These are phyloP conservation scores for Leccinellum rugosiceps DNA, from an alignment of 768 basidiomycete species.

Conservation along the genomic window DNA sequence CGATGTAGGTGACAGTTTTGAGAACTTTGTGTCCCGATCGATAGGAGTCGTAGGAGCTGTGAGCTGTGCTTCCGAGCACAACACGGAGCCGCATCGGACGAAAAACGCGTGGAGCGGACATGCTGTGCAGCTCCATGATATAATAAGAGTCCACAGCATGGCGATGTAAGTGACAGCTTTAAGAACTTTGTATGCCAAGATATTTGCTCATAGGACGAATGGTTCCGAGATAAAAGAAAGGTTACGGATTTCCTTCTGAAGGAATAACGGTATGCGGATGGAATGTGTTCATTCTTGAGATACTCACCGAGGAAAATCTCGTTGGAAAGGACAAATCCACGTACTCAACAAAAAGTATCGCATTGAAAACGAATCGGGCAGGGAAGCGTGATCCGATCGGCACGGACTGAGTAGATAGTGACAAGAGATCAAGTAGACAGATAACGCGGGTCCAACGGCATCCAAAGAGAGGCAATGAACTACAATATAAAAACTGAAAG, in stretches of 20 bases:
- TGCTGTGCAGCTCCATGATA: no score
- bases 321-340: neutral
- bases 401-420: neutral
- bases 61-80: no score
- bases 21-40: no score
- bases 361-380: slow-evolving; percentile 1
- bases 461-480: neutral
- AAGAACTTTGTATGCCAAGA: no score
- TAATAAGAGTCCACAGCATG: no score
- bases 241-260: neutral
- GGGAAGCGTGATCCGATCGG: neutral
- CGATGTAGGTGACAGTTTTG: neutral
- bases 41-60: no score
- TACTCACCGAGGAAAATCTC: slow-evolving; percentile 7
- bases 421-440: neutral
- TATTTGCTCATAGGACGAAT: neutral
- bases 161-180: no score
- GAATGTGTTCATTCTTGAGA: neutral
- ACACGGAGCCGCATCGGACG: no score
- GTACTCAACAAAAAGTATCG: neutral
- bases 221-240: neutral
- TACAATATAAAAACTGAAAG: slow-evolving; percentile 16
- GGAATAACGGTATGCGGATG: neutral
- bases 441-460: neutral
- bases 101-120: no score